Evolutionary conservation across 352 stramenopile genomes (phyloP).

Genomic region (Globisporangium orthogonon): DNA sequence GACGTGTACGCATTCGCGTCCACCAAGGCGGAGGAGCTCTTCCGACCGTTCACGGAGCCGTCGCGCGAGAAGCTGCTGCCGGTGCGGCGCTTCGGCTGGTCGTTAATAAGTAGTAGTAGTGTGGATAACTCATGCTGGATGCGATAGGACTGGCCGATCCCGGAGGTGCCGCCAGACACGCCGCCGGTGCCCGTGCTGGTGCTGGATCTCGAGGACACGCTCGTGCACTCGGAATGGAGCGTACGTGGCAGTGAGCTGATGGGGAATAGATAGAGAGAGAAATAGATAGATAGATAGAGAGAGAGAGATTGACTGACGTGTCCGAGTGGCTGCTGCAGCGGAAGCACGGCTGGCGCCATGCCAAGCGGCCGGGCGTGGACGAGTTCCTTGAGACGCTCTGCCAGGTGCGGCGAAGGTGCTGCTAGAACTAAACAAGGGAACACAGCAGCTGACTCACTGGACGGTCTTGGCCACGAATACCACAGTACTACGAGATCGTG

Average conservation of each 20-base stretch:
- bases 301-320: neutral
- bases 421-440: too few relatives aligned
- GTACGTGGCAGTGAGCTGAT: conserved; percentile 36
- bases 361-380: conserved; percentile 80
- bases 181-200: conserved; percentile 78
- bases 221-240: conserved; percentile 87
- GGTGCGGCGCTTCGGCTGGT: conserved; percentile 7
- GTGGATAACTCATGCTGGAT: too few relatives aligned
- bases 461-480: neutral
- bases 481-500: conserved; percentile 83
- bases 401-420: conserved; percentile 22
- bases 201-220: conserved; percentile 80
- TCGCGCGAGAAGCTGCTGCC: conserved; percentile 75
- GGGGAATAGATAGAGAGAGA: neutral
- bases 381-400: conserved; percentile 82
- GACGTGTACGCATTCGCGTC: conserved; percentile 51
- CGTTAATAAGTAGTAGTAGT: neutral
- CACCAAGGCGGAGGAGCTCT: conserved; percentile 60
- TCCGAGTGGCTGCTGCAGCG: conserved; percentile 24
- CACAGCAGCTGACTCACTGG: neutral
- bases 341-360: conserved; percentile 85
- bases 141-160: conserved; percentile 71
- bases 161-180: conserved; percentile 66
- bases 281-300: too few relatives aligned
- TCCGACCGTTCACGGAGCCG: conserved; percentile 77